A percentile compares a stretch with the other conserved stretches of the same genome.
Conservation (phyloP, 441 rosid genomes). For the Populus trichocarpa region DNA sequence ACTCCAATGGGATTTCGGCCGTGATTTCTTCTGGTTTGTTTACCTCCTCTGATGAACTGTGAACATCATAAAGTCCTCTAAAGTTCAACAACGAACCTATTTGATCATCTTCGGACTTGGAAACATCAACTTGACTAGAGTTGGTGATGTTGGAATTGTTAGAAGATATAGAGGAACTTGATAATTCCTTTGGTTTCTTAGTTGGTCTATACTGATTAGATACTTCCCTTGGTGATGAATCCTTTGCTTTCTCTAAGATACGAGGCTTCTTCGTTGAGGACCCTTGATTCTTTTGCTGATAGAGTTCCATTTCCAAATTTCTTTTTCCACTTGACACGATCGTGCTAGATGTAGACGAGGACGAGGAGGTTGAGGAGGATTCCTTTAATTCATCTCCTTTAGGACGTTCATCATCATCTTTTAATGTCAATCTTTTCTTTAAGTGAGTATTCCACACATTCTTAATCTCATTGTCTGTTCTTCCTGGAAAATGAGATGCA, state of each 20-base stretch:
- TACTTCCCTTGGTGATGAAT: not conserved
- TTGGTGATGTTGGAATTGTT: conserved; percentile 27
- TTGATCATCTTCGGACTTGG: conserved; percentile 26
- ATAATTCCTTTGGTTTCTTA: conserved; percentile 22
- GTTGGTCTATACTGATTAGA: not conserved
- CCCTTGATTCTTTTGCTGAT: conserved; percentile 13
- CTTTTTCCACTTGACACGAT: conserved; percentile 8
- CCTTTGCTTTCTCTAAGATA: not conserved
- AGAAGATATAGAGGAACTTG: conserved; percentile 39
- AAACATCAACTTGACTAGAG: conserved; percentile 16
- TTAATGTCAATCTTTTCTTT: conserved; percentile 51
- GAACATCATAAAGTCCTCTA: conserved; percentile 15
- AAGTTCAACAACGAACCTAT: conserved; percentile 25
- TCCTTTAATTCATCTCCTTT: conserved; percentile 26
- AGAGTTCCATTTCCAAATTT: conserved; percentile 13
- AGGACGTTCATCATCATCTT: not conserved
- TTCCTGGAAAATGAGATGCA: conserved; percentile 68
- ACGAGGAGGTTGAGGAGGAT: conserved; percentile 28
- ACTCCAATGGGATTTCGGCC: conserved; percentile 53
- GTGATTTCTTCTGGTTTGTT: conserved; percentile 53
- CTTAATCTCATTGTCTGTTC: conserved; percentile 89
- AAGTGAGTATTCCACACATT: conserved; percentile 87
- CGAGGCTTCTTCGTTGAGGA: conserved; percentile 24
- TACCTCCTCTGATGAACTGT: conserved; percentile 45
- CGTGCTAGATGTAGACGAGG: conserved; percentile 40